A percentile compares a stretch with the other conserved stretches of the same genome.
phyloP scores from a whole-genome alignment of 1,139 yeast species.

The Blastobotrys arbuscula region DNA sequence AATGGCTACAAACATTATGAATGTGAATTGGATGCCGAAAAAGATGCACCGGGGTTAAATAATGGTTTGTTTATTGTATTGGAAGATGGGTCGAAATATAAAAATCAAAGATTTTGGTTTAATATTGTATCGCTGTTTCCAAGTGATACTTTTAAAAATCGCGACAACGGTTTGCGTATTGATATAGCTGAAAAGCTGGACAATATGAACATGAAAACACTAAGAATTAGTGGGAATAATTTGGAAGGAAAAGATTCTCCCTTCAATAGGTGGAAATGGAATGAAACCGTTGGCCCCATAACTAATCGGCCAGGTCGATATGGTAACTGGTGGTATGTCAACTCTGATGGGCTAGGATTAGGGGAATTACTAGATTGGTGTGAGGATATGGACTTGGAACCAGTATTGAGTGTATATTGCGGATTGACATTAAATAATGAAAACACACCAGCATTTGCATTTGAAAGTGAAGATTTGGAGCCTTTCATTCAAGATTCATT shows the following conservation, averaged over 20 bases:
- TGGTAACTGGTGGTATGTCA: conserved; percentile 10
- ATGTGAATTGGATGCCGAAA: conserved; percentile 4
- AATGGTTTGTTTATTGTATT: conserved; percentile 9
- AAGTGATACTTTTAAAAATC: conserved; percentile 8
- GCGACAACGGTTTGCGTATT: conserved; percentile 11
- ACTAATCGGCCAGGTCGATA: conserved; percentile 8
- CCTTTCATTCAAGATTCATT: conserved; percentile 10
- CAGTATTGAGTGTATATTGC: conserved; percentile 9
- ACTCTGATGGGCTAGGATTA: conserved; percentile 10
- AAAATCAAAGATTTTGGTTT: conserved; percentile 6
- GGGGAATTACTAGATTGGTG: conserved; percentile 11
- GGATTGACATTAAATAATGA: conserved; percentile 4
- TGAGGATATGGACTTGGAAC: conserved; percentile 11
- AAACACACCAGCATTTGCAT: not conserved
- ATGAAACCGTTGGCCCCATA: conserved; percentile 11
- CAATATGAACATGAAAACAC: conserved; percentile 4
- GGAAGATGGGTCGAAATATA: conserved; percentile 5
- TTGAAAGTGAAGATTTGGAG: conserved; percentile 3
- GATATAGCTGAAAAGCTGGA: conserved; percentile 9
- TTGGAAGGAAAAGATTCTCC: conserved; percentile 7
- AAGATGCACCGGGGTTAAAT: conserved; percentile 1
- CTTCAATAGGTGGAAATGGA: conserved; percentile 10
- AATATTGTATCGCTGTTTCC: conserved; percentile 12
- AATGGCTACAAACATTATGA: conserved; percentile 10
- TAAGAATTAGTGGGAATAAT: conserved; percentile 11